Conservation (phyloP, 108 stramenopile genomes). For the Cylindrotheca fusiformis region DNA sequence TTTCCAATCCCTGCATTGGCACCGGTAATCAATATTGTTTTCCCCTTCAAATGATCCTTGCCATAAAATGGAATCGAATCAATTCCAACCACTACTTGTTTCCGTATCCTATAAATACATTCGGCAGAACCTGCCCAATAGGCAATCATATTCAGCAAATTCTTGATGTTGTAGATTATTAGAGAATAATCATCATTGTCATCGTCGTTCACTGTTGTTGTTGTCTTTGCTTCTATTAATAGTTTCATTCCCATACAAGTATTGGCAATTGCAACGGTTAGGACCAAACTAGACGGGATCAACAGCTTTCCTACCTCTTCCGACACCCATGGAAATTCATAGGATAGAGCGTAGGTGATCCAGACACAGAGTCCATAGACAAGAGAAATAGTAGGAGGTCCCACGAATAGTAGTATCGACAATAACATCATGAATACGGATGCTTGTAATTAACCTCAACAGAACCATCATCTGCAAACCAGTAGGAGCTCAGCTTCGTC, state of each 20-base stretch:
- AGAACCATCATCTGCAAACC: too few species aligned
- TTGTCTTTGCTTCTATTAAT: too few species aligned
- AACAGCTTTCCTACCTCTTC: too few species aligned
- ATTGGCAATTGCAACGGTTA: constrained; percentile 3
- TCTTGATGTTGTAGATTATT: not conserved
- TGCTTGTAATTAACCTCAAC: too few species aligned
- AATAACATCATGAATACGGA: too few species aligned
- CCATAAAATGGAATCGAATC: constrained; percentile 13
- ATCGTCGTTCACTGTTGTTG: not conserved
- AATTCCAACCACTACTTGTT: constrained; percentile 21
- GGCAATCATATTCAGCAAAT: not conserved
- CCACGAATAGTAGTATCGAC: too few species aligned
- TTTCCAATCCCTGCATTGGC: constrained; percentile 84
- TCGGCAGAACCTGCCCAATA: not conserved
- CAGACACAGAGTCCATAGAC: constrained; percentile 1
- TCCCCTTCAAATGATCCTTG: constrained; percentile 1
- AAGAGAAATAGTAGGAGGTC: not conserved
- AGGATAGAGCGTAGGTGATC: constrained; percentile 19
- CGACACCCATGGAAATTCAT: constrained; percentile 22
- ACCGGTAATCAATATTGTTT: constrained; percentile 70
- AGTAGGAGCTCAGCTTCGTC: too few species aligned
- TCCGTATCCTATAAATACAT: constrained; percentile 4
- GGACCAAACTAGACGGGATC: not conserved
- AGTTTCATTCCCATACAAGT: not conserved
- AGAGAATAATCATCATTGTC: not conserved